Evolutionary conservation across 768 basidiomycete species (phyloP).

Genomic region (Sarcodon aspratus): DNA sequence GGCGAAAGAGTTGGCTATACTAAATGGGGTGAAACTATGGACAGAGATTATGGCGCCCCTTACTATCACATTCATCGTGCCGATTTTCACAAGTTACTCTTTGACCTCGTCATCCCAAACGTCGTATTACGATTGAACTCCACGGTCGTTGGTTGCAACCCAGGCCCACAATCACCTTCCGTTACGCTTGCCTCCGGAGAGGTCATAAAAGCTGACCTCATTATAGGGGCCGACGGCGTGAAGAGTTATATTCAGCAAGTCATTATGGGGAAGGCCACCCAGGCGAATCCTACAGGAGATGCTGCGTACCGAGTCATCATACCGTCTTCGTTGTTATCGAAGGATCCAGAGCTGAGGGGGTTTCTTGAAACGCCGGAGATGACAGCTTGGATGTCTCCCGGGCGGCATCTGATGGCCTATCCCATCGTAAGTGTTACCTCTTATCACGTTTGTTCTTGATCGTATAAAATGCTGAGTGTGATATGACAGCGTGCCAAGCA

Average conservation of each 20-base stretch:
- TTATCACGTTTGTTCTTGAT: not conserved
- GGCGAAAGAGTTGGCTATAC: conserved; percentile 27
- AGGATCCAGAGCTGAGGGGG: conserved; percentile 37
- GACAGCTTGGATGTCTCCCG: conserved; percentile 50
- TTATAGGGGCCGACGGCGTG: conserved; percentile 29
- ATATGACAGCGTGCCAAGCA: conserved; percentile 19
- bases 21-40: conserved; percentile 20
- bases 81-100: conserved; percentile 28
- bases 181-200: conserved; percentile 24
- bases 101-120: conserved; percentile 20
- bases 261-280: conserved; percentile 33
- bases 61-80: conserved; percentile 33
- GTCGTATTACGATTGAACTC: conserved; percentile 22
- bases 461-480: not conserved
- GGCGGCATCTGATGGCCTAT: conserved; percentile 33
- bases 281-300: conserved; percentile 43
- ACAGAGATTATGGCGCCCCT: conserved; percentile 21
- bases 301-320: conserved; percentile 50
- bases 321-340: conserved; percentile 29
- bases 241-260: conserved; percentile 40
- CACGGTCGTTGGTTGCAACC: conserved; percentile 18
- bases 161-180: conserved; percentile 18
- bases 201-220: conserved; percentile 22
- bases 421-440: conserved; percentile 23
- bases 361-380: conserved; percentile 42